Base-by-base conservation (phyloP, 2,329 filamentous ascomycete species). In the Colletotrichum truncatum region DNA sequence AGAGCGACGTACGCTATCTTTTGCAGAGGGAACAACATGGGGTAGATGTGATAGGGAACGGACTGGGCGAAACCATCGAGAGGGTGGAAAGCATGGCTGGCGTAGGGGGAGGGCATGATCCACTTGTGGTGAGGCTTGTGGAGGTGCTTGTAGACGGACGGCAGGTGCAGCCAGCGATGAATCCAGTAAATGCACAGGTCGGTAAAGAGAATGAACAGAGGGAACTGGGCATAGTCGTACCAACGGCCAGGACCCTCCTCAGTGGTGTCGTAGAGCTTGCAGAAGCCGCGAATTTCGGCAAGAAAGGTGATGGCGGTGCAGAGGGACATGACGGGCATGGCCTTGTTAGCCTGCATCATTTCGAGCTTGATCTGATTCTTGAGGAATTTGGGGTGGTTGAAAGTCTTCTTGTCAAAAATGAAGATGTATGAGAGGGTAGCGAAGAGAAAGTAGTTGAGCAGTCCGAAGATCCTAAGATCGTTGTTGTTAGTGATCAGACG, bases 91-190 rank as follows among this genome's bases (percentile, higher is more conserved):
- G 95, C 95, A 75, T 97, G 92, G 71, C 91, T 94, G 41, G 95
- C 94, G 77, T 89, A 98, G 1, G 95, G 95, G 3, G 93, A 97
- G 3, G 95, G 95, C 93, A 98, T 97, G 80, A 98, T 98, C 95
- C 95, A 98, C 84, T 97, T 98, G 89, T 98, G 95, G 81, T 98
- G 95, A 70, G 94, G 91, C 88, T 98, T 98, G 87, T 98, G 95
- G 52, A 98, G 85, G 70, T 84, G 84, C 84, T 94, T 97, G 87
- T 98, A 98, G 71, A 96, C 76, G 48, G 82, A 75, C 14, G 92
- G 92, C 79, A 94, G 90, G 80, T 97, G 94, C 67, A 97, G 86
- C 62, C 88, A 91, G 62, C 94, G 91, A 82, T 97, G 94, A 73
- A 97, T 95, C 86, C 91, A 93, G 85, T 97, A 97, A 82, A 97